A percentile compares a stretch with the other conserved stretches of the same genome.
These are phyloP conservation scores for Delphinella strobiligena DNA, from an alignment of 2,329 filamentous ascomycete genomes.

Conservation along the genomic window DNA sequence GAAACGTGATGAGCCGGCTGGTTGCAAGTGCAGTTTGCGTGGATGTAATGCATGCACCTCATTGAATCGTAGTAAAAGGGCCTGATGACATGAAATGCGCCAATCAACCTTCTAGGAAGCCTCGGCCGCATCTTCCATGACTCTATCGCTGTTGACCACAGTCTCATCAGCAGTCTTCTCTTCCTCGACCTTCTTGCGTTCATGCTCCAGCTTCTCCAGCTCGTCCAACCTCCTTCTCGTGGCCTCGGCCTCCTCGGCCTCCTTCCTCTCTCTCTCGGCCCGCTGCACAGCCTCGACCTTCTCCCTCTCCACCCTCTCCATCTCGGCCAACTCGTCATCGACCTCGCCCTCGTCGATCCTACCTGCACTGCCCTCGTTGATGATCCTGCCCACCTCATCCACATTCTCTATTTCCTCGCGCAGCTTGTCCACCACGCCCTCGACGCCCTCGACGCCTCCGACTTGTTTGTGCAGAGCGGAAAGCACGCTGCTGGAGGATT, in stretches of 20 bases:
- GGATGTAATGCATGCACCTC: too few species aligned
- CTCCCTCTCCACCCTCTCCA: conserved; percentile 43
- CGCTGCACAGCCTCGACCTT: conserved; percentile 61
- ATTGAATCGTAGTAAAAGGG: too few species aligned
- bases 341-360: conserved; percentile 69
- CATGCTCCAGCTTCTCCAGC: conserved; percentile 28
- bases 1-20: too few species aligned
- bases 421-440: conserved; percentile 61
- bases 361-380: conserved; percentile 46
- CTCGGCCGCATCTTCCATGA: not conserved
- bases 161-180: conserved; percentile 14
- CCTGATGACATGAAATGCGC: not conserved
- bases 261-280: conserved; percentile 43
- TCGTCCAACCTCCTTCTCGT: conserved; percentile 17
- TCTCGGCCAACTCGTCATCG: conserved; percentile 70
- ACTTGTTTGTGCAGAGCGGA: conserved; percentile 61
- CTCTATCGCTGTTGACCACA: not conserved
- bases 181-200: conserved; percentile 24
- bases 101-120: not conserved
- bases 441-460: conserved; percentile 64
- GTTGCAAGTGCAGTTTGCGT: too few species aligned
- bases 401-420: conserved; percentile 67
- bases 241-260: conserved; percentile 22
- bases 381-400: conserved; percentile 69
- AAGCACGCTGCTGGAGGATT: conserved; percentile 62